Evolutionary conservation across 495 filamentous ascomycete genomes (phyloP), one percentile per base, ranked within the genome.

Genomic region (Neurospora terricola): DNA sequence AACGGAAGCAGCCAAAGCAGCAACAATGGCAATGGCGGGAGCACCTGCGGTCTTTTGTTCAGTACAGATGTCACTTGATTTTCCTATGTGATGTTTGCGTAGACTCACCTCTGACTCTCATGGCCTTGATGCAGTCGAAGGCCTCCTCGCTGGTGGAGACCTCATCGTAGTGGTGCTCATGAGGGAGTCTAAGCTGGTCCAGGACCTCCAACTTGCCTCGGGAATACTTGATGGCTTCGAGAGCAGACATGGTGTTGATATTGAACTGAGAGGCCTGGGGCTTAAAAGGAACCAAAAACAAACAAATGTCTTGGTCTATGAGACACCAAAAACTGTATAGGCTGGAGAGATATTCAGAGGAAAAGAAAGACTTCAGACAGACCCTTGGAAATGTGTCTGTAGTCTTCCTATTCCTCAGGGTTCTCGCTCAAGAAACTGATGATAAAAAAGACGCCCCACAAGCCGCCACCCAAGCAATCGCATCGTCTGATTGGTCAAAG

Each of bases 21-120:
- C 96, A 18, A 99, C 96, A 71, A 99, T 98, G 40, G 96, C 96
- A 78, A 99, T 99, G 48, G 96, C 96, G 23, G 96, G 96, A 14
- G 96, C 96, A 38, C 96, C 86, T 81, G 94, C 88, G 34, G 39
- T 73, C 8, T 14, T 36, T 70, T 70, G 10, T 27, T 54, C 38
- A 34, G 66, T 72, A 10, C 21, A 10, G 21, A 14, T 12, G 21
- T 27, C 21, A 27, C 10, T 54, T 16, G 9, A 21, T 38, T 8
- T 27, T 1, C 34, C 5, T 14, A 5, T 59, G 45, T 42, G 1
- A 14, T 27, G 21, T 0, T 38, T 27, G 30, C 6, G 0, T 27
- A 1, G 37, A 70, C 76, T 71, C 39, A 78, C 79, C 79, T 73
- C 79, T 75, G 30, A 97, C 95, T 72, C 93, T 89, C 96, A 99